These are phyloP conservation scores for Zygoascus ofunaensis DNA, from an alignment of 805 yeast species.

Conservation along the genomic window DNA sequence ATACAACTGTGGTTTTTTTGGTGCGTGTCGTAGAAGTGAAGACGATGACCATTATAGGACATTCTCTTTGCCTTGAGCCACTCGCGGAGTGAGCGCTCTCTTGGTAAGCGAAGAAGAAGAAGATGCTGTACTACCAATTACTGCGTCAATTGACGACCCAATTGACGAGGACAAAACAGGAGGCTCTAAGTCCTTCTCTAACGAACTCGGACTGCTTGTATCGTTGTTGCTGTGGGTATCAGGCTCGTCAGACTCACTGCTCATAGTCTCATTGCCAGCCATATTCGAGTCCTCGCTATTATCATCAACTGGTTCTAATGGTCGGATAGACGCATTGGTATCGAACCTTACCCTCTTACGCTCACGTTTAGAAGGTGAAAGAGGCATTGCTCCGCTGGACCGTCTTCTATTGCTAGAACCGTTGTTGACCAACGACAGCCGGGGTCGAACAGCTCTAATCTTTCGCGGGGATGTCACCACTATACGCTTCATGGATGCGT, in stretches of 20 bases:
- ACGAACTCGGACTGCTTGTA: not conserved
- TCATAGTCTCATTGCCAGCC: too few relatives aligned
- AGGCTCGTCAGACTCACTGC: not conserved
- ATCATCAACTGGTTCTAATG: constrained; percentile 1
- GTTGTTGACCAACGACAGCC: not conserved
- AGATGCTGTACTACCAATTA: too few relatives aligned
- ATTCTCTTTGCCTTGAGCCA: not conserved
- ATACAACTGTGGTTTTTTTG: too few relatives aligned
- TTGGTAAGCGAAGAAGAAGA: not conserved
- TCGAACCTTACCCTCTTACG: constrained; percentile 3
- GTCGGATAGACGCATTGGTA: not conserved
- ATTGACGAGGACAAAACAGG: not conserved
- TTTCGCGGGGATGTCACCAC: not conserved
- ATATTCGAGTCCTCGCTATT: not conserved
- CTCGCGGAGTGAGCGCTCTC: not conserved
- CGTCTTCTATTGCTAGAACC: not conserved
- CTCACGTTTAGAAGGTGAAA: constrained; percentile 1
- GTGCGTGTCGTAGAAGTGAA: too few relatives aligned
- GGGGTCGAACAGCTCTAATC: not conserved
- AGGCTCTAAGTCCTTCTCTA: not conserved
- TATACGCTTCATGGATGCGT: not conserved
- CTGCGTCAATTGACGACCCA: too few relatives aligned
- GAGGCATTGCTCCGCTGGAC: constrained; percentile 1
- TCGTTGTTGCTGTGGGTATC: not conserved
- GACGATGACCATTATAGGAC: not conserved